These are phyloP conservation scores for Exophiala dermatitidis DNA, from an alignment of 2,329 filamentous ascomycete genomes.

Conservation along the genomic window DNA sequence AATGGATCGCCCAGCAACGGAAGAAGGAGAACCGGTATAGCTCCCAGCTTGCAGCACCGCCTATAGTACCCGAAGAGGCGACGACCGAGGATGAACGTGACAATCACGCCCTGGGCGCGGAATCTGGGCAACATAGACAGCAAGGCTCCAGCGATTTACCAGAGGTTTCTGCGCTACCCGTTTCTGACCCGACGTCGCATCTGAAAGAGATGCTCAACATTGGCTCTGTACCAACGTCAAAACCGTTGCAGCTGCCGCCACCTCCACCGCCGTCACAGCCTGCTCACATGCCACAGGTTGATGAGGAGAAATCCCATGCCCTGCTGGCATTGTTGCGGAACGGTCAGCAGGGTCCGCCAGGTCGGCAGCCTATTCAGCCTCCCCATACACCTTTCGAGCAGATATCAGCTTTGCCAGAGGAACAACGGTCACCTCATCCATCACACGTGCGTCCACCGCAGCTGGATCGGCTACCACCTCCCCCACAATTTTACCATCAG, in stretches of 20 bases:
- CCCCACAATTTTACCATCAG: constrained; percentile 12
- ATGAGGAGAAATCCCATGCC: constrained; percentile 42
- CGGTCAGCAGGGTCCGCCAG: constrained; percentile 30
- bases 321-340: constrained; percentile 52
- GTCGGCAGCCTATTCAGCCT: constrained; percentile 33
- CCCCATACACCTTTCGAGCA: constrained; percentile 53
- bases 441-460: constrained; percentile 25
- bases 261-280: constrained; percentile 6
- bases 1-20: constrained; percentile 82
- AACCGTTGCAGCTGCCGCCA: not conserved
- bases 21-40: constrained; percentile 56
- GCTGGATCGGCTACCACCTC: constrained; percentile 10
- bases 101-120: constrained; percentile 14
- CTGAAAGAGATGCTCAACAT: constrained; percentile 46
- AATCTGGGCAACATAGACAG: constrained; percentile 21
- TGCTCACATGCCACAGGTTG: constrained; percentile 27
- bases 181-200: constrained; percentile 43
- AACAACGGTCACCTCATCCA: constrained; percentile 48
- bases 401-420: constrained; percentile 42
- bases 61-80: constrained; percentile 21
- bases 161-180: constrained; percentile 31
- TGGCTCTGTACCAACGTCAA: constrained; percentile 16
- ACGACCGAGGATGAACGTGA: constrained; percentile 24
- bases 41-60: constrained; percentile 39
- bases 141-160: constrained; percentile 35